Conservation (phyloP, 495 filamentous ascomycete species). For the Hypoxylon perforatum region DNA sequence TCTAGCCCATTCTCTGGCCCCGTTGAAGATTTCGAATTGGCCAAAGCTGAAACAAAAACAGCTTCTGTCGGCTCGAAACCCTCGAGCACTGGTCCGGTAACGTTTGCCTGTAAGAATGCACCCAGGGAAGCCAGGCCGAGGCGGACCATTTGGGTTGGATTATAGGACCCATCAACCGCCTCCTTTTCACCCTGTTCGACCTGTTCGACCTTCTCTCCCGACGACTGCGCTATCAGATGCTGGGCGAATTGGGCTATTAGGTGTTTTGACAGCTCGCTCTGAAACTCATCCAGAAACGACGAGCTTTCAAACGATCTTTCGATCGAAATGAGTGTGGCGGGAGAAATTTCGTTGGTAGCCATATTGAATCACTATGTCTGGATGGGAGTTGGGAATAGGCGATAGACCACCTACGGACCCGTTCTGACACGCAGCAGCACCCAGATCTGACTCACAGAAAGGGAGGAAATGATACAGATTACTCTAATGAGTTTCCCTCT, state of each 20-base stretch:
- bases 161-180: not conserved
- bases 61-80: constrained; percentile 40
- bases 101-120: constrained; percentile 89
- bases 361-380: constrained; percentile 6
- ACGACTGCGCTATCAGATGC: constrained; percentile 7
- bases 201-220: not conserved
- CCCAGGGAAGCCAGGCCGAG: constrained; percentile 78
- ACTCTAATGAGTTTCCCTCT: not conserved
- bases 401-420: too few species aligned
- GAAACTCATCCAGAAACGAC: constrained; percentile 21
- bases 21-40: constrained; percentile 1
- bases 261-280: constrained; percentile 10
- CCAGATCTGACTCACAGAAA: not conserved
- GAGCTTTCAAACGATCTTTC: constrained; percentile 26
- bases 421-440: not conserved
- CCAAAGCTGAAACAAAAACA: constrained; percentile 41
- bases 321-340: constrained; percentile 22
- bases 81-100: constrained; percentile 87
- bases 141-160: constrained; percentile 11
- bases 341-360: constrained; percentile 20
- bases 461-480: not conserved
- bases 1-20: constrained; percentile 2
- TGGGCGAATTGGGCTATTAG: constrained; percentile 28
- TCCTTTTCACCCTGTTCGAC: not conserved
- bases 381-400: not conserved